Conservation (phyloP, 2,329 filamentous ascomycete species). For the Neodidymelliopsis sp. region DNA sequence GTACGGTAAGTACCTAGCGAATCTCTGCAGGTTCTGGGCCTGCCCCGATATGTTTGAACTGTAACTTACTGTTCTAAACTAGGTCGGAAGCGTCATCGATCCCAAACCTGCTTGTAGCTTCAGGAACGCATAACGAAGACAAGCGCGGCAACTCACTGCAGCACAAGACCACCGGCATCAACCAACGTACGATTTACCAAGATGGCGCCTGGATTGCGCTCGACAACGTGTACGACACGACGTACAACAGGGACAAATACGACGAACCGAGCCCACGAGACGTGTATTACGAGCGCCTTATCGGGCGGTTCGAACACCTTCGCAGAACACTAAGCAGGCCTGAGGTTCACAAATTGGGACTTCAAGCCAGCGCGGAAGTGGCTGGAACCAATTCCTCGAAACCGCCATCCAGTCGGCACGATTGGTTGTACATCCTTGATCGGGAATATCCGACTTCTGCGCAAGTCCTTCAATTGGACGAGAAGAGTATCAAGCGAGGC, state of each 20-base stretch:
- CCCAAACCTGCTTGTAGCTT: slow-evolving; percentile 72
- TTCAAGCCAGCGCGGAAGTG: slow-evolving; percentile 53
- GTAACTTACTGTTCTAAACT: slow-evolving; percentile 31
- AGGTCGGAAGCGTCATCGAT: slow-evolving; percentile 80
- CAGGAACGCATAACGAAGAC: slow-evolving; percentile 49
- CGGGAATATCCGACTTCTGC: slow-evolving; percentile 54
- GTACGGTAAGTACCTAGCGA: slow-evolving; percentile 39
- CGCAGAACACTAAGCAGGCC: slow-evolving; percentile 66
- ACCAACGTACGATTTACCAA: slow-evolving; percentile 70
- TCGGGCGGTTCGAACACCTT: slow-evolving; percentile 69
- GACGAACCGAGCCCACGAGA: slow-evolving; percentile 58
- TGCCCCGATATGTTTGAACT: not conserved
- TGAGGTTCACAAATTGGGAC: slow-evolving; percentile 62
- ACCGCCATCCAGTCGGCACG: slow-evolving; percentile 47
- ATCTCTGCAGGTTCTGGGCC: too few species aligned
- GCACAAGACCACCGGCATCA: slow-evolving; percentile 58
- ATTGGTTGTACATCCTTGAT: slow-evolving; percentile 41
- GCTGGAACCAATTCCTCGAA: slow-evolving; percentile 10
- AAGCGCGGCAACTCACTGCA: slow-evolving; percentile 31
- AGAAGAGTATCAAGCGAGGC: slow-evolving; percentile 70
- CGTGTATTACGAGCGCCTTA: slow-evolving; percentile 72
- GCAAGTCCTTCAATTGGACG: slow-evolving; percentile 64
- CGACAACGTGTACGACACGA: slow-evolving; percentile 33
- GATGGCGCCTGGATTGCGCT: slow-evolving; percentile 79
- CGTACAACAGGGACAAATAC: slow-evolving; percentile 21